phyloP scores from a whole-genome alignment of 1,139 yeast species.

The Debaryomyces singareniensis region DNA sequence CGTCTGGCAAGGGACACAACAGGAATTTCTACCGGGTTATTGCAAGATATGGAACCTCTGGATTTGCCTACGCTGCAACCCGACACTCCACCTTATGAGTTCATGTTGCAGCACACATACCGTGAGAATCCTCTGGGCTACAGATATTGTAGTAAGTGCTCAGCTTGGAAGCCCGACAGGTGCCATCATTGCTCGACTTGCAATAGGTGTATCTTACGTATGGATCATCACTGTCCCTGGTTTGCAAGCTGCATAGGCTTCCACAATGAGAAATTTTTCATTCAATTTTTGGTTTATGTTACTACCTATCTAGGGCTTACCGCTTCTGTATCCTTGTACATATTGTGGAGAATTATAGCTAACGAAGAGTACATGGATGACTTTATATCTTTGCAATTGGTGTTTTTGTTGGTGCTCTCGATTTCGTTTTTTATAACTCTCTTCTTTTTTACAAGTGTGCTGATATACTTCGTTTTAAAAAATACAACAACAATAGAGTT shows the following conservation, averaged over 20 bases:
- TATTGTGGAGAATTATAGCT: constrained; percentile 47
- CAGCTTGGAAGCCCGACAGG: constrained; percentile 89
- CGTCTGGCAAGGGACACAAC: constrained; percentile 7
- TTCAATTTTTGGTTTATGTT: constrained; percentile 65
- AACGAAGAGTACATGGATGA: constrained; percentile 30
- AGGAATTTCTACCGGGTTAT: neutral
- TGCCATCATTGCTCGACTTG: constrained; percentile 84
- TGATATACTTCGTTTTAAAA: constrained; percentile 49
- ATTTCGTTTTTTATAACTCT: constrained; percentile 62
- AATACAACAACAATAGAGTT: constrained; percentile 83
- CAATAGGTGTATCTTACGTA: constrained; percentile 60
- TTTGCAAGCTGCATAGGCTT: constrained; percentile 67
- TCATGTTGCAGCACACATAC: constrained; percentile 13
- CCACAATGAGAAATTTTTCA: constrained; percentile 68
- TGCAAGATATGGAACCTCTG: constrained; percentile 3
- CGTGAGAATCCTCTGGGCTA: constrained; percentile 6
- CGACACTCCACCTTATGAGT: constrained; percentile 13
- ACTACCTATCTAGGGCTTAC: constrained; percentile 40
- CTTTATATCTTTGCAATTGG: constrained; percentile 52
- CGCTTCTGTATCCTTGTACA: constrained; percentile 29
- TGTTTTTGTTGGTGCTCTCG: constrained; percentile 55
- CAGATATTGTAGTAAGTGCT: constrained; percentile 53
- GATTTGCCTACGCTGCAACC: constrained; percentile 2
- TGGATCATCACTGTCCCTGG: constrained; percentile 99
- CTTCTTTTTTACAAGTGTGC: constrained; percentile 50